phyloP scores from a whole-genome alignment of 2,329 filamentous ascomycete genomes.

The Fusarium nisikadoi region DNA sequence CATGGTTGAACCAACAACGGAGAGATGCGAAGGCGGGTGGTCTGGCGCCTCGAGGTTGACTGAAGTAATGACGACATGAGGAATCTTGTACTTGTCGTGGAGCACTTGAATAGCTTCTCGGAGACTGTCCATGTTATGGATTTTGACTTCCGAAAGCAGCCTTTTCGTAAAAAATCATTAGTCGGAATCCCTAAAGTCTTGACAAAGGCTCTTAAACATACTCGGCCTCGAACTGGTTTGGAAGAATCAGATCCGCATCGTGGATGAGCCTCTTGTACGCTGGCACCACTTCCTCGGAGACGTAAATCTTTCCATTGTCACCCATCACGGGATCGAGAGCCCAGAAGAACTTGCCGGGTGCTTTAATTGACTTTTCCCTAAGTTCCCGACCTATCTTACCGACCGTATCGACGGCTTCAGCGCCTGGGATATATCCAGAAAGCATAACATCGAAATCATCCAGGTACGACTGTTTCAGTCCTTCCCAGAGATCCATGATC shows the following conservation, averaged over 20 bases:
- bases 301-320: conserved; percentile 91
- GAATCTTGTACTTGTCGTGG: conserved; percentile 79
- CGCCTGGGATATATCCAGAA: conserved; percentile 92
- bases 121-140: conserved; percentile 78
- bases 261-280: conserved; percentile 84
- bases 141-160: conserved; percentile 84
- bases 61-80: conserved; percentile 93
- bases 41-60: conserved; percentile 73
- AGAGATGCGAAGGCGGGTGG: conserved; percentile 64
- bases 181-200: background rate
- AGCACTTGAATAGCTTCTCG: conserved; percentile 79
- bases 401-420: conserved; percentile 83
- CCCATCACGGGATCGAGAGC: conserved; percentile 98
- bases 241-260: conserved; percentile 89
- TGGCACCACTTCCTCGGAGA: conserved; percentile 89
- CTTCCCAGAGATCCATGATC: conserved; percentile 85
- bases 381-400: conserved; percentile 86
- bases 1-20: conserved; percentile 81
- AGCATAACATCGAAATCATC: conserved; percentile 94
- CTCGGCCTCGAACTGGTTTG: conserved; percentile 98
- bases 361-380: conserved; percentile 69
- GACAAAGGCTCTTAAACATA: conserved; percentile 56
- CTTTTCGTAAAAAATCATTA: conserved; percentile 56
- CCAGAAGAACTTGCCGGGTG: conserved; percentile 90
- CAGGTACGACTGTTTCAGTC: conserved; percentile 83